A percentile compares a stretch with the other conserved stretches of the same genome.
phyloP scores from a whole-genome alignment of 257 asterid species.

The Nicotiana tomentosiformis region DNA sequence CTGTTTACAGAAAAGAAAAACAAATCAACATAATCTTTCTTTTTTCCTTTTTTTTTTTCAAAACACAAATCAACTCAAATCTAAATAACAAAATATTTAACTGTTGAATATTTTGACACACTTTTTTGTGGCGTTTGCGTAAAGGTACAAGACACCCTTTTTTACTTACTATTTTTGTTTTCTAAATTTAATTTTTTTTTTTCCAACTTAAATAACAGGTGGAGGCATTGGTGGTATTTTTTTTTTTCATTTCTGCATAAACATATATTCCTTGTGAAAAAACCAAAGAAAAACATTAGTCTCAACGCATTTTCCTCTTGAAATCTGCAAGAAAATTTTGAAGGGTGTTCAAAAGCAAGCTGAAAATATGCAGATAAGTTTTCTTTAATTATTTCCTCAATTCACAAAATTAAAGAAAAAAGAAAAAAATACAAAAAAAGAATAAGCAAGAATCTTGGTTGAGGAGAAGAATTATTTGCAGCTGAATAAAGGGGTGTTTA shows the following conservation, averaged over 20 bases:
- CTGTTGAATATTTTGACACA: neutral
- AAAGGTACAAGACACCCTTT: constrained; percentile 29
- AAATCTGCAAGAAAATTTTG: constrained; percentile 26
- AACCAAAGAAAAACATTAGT: neutral
- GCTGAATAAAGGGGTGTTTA: constrained; percentile 28
- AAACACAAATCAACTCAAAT: neutral
- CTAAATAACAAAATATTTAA: neutral
- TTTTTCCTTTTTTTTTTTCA: neutral
- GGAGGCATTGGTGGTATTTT: constrained; percentile 20
- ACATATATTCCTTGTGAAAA: constrained; percentile 16
- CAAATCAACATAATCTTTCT: neutral
- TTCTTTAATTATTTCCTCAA: constrained; percentile 14
- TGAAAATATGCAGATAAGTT: constrained; percentile 36
- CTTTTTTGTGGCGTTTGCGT: constrained; percentile 42
- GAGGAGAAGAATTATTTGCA: constrained; percentile 8
- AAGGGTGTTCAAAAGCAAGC: constrained; percentile 43
- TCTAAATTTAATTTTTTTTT: neutral
- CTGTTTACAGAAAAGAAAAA: neutral
- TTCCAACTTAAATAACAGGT: neutral
- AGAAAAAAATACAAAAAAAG: neutral
- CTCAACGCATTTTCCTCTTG: constrained; percentile 19
- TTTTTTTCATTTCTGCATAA: constrained; percentile 23
- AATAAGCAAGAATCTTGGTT: constrained; percentile 15
- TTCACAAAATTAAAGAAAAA: neutral
- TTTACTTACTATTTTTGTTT: neutral